Conservation (phyloP, 305 asterid species). For the Plantago coronopus region DNA sequence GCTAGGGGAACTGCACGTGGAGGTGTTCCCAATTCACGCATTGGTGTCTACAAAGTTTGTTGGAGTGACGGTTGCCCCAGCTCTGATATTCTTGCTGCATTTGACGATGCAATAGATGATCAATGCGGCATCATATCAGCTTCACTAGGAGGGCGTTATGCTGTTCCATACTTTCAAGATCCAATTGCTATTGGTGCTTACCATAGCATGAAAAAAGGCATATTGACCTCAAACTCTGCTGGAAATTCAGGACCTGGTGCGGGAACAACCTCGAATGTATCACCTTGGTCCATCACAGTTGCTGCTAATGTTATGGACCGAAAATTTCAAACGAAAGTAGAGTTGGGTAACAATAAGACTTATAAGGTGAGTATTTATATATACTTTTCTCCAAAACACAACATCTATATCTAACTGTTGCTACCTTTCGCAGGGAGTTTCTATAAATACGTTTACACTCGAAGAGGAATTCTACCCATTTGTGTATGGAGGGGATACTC, state of each 20-base stretch:
- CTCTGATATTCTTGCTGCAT: conserved; percentile 67
- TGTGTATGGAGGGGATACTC: conserved; percentile 53
- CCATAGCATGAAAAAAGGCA: conserved; percentile 60
- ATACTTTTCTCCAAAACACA: background rate
- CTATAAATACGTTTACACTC: conserved; percentile 45
- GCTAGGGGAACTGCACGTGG: conserved; percentile 63
- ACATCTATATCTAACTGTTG: background rate
- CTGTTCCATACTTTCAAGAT: conserved; percentile 49
- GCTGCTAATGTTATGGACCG: conserved; percentile 60
- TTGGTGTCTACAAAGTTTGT: conserved; percentile 67
- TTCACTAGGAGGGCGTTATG: conserved; percentile 47
- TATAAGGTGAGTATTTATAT: conserved; percentile 31
- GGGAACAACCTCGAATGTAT: conserved; percentile 30
- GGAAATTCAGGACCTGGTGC: conserved; percentile 56
- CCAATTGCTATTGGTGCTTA: conserved; percentile 66
- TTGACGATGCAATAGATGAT: conserved; percentile 73
- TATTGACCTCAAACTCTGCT: conserved; percentile 58
- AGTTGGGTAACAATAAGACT: conserved; percentile 39
- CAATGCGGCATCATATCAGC: conserved; percentile 63
- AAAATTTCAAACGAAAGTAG: conserved; percentile 39
- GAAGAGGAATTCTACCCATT: conserved; percentile 35
- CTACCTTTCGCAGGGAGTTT: conserved; percentile 35
- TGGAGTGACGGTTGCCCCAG: conserved; percentile 51
- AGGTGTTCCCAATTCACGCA: conserved; percentile 61
- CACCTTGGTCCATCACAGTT: conserved; percentile 68